Conservation (phyloP, 768 basidiomycete species). For the Pleurotus platypus region DNA sequence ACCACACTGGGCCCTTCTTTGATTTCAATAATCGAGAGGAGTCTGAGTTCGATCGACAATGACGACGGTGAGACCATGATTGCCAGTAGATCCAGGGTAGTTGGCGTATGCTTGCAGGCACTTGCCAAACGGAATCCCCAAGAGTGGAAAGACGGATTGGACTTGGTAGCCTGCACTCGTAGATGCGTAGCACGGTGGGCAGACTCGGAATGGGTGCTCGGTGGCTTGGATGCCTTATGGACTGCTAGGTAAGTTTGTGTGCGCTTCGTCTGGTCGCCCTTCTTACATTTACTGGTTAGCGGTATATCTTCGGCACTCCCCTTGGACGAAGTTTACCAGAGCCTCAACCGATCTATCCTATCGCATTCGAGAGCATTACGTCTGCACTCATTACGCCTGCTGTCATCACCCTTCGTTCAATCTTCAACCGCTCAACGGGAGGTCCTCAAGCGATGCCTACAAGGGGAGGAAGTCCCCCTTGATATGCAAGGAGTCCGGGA, state of each 20-base stretch:
- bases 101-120: constrained; percentile 55
- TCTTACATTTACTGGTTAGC: not conserved
- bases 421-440: constrained; percentile 41
- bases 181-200: constrained; percentile 48
- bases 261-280: not conserved
- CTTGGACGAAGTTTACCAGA: constrained; percentile 50
- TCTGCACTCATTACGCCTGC: constrained; percentile 58
- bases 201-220: constrained; percentile 53
- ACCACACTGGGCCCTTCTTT: constrained; percentile 37
- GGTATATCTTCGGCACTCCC: constrained; percentile 18
- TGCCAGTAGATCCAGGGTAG: constrained; percentile 48
- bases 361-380: constrained; percentile 74
- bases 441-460: constrained; percentile 62
- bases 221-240: constrained; percentile 48
- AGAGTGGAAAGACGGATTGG: constrained; percentile 44
- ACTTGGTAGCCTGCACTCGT: constrained; percentile 47
- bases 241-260: constrained; percentile 40
- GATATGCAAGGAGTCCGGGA: constrained; percentile 83
- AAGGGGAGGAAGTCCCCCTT: constrained; percentile 77
- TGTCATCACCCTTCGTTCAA: constrained; percentile 49
- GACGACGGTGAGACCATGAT: constrained; percentile 22
- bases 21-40: constrained; percentile 39
- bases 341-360: constrained; percentile 51
- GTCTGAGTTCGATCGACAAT: constrained; percentile 27
- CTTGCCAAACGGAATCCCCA: constrained; percentile 39